These are phyloP conservation scores for Lachnellula willkommii DNA, from an alignment of 2,329 filamentous ascomycete species.

Conservation along the genomic window DNA sequence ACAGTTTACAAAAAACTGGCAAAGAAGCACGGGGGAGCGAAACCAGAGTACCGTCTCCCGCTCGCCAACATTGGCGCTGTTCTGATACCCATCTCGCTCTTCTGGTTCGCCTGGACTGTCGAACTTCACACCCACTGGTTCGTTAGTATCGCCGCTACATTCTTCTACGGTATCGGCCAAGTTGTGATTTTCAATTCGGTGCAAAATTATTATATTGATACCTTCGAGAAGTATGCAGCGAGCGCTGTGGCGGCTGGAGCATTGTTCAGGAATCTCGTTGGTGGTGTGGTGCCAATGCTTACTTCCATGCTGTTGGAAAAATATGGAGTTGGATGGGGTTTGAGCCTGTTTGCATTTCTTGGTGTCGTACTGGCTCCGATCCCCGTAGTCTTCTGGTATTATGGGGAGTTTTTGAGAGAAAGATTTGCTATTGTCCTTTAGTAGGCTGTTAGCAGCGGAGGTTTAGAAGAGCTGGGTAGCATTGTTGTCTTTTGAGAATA, in stretches of 20 bases:
- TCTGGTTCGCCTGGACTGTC: slow-evolving; percentile 55
- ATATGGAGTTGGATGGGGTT: slow-evolving; percentile 45
- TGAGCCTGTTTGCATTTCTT: slow-evolving; percentile 44
- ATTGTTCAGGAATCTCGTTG: slow-evolving; percentile 41
- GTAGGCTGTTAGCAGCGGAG: no score
- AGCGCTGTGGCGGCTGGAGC: slow-evolving; percentile 45
- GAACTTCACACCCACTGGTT: slow-evolving; percentile 52
- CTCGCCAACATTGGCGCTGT: slow-evolving; percentile 46
- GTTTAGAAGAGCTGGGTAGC: no score
- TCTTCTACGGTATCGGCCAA: slow-evolving; percentile 45
- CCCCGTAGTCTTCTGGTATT: slow-evolving; percentile 44
- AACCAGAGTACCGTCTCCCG: slow-evolving; percentile 35
- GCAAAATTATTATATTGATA: slow-evolving; percentile 51
- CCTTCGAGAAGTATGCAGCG: slow-evolving; percentile 45
- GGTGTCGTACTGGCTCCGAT: slow-evolving; percentile 42
- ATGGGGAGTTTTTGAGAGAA: slow-evolving; percentile 41
- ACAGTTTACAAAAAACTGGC: slow-evolving; percentile 41
- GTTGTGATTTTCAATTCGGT: slow-evolving; percentile 48
- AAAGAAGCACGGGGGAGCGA: slow-evolving; percentile 37
- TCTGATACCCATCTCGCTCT: slow-evolving; percentile 50
- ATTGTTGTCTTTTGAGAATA: no score
- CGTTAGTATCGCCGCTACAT: slow-evolving; percentile 46
- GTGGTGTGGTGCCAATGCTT: slow-evolving; percentile 42
- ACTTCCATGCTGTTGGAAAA: slow-evolving; percentile 39
- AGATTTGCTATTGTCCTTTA: slow-evolving; percentile 37